These are phyloP conservation scores for Chlamydomonas schloesseri DNA, from an alignment of 139 green algal species.

Conservation along the genomic window DNA sequence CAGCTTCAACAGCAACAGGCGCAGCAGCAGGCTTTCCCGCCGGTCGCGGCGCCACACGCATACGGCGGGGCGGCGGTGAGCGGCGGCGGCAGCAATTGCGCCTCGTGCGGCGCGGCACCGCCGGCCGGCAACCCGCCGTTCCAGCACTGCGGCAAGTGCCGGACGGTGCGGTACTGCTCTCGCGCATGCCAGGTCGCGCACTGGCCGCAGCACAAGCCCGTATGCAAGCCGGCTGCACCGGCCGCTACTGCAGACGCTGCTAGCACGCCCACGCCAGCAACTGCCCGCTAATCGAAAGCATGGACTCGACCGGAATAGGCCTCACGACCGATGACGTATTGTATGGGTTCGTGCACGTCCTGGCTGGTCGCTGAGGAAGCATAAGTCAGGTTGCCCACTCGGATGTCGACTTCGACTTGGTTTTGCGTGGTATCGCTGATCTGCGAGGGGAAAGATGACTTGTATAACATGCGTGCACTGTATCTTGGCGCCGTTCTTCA, in stretches of 20 bases:
- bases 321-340: too few species aligned
- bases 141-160: conserved; percentile 8
- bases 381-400: too few species aligned
- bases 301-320: too few species aligned
- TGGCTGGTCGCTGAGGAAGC: too few species aligned
- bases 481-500: too few species aligned
- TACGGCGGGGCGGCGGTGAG: too few species aligned
- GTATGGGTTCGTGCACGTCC: too few species aligned
- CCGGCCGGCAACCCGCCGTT: not conserved
- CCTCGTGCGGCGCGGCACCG: not conserved
- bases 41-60: not conserved
- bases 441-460: too few species aligned
- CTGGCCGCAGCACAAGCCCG: conserved; percentile 15
- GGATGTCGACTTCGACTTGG: too few species aligned
- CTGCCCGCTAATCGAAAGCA: too few species aligned
- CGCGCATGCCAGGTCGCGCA: conserved; percentile 37
- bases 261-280: not conserved
- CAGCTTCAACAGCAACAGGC: not conserved
- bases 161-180: conserved; percentile 13
- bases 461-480: too few species aligned
- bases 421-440: too few species aligned
- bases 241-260: not conserved
- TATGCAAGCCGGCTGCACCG: not conserved
- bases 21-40: not conserved
- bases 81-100: not conserved